phyloP scores from a whole-genome alignment of 176 grass and related monocot species.

The Oropetium thomaeum region DNA sequence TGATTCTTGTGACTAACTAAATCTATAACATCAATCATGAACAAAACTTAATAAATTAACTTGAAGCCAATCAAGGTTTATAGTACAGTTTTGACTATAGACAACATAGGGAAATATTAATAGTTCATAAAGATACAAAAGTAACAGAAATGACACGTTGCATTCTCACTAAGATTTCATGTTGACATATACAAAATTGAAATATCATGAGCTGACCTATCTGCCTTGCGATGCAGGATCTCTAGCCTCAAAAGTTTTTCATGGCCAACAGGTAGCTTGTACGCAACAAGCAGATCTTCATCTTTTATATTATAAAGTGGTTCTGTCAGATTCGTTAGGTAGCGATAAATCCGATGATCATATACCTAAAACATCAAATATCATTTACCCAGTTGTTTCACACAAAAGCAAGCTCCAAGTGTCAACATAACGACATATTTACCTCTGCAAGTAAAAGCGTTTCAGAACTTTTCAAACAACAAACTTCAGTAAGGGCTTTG shows the following conservation, averaged over 20 bases:
- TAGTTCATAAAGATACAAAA: background rate
- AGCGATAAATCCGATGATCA: conserved; percentile 70
- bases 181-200: background rate
- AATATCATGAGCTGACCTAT: conserved; percentile 50
- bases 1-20: background rate
- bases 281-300: conserved; percentile 83
- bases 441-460: conserved; percentile 89
- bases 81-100: background rate
- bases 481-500: conserved; percentile 55
- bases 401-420: background rate
- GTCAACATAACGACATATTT: background rate
- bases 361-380: conserved; percentile 60
- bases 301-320: conserved; percentile 69
- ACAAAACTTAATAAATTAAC: background rate
- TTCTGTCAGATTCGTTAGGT: conserved; percentile 51
- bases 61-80: background rate
- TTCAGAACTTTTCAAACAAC: conserved; percentile 69
- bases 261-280: conserved; percentile 72
- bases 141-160: background rate
- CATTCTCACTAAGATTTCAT: background rate
- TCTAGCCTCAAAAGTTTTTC: conserved; percentile 73
- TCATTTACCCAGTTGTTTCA: background rate
- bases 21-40: background rate
- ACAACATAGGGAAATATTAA: background rate
- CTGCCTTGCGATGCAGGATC: conserved; percentile 62